Evolutionary conservation across 2,329 filamentous ascomycete species (phyloP).

Genomic region (Penicillium sp.): DNA sequence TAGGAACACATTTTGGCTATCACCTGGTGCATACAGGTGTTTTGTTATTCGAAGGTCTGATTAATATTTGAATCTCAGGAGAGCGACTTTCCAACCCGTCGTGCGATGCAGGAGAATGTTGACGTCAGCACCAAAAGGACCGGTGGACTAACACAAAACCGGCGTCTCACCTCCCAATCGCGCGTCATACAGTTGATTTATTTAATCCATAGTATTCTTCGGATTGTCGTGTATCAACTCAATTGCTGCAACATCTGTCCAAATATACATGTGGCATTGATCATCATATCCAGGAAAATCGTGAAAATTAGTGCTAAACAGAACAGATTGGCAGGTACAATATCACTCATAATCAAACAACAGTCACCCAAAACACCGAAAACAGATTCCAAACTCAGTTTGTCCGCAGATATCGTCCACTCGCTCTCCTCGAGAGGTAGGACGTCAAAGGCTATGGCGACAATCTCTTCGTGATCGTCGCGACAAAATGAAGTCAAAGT

Average conservation of each 20-base stretch:
- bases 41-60: too few relatives aligned
- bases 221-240: background rate
- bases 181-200: background rate
- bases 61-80: too few relatives aligned
- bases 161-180: background rate
- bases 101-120: background rate
- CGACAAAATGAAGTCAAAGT: background rate
- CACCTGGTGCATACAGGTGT: background rate
- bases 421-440: background rate
- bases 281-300: background rate
- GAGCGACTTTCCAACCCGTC: too few relatives aligned
- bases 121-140: background rate
- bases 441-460: background rate
- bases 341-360: slow-evolving; percentile 1
- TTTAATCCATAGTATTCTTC: background rate
- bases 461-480: background rate
- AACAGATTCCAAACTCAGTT: background rate
- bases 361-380: background rate
- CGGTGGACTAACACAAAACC: background rate
- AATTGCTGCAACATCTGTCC: background rate
- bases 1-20: background rate
- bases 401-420: background rate
- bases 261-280: background rate
- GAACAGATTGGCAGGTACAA: background rate
- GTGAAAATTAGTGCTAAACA: background rate